Evolutionary conservation across 805 yeast species (phyloP), one percentile per base, ranked within the genome.

Genomic region (Barnettozyma wickerhamii): DNA sequence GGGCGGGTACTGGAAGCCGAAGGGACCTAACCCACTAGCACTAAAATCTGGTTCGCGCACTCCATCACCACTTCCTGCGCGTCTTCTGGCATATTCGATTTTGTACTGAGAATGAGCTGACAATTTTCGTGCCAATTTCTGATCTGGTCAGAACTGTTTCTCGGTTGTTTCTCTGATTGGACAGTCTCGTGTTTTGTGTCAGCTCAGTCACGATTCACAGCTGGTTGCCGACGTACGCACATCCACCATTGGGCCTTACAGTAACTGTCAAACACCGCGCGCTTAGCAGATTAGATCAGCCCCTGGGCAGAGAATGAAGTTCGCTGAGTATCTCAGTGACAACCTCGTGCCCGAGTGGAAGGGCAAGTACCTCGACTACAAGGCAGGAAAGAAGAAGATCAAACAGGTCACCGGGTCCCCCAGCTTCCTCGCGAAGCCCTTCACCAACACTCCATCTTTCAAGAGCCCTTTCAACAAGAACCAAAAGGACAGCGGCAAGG

Each of bases 261-360:
- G n/a, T n/a, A n/a, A n/a, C n/a, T n/a, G n/a, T n/a, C n/a, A n/a
- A n/a, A n/a, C n/a, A n/a, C n/a, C n/a, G n/a, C n/a, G n/a, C n/a
- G n/a, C n/a, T n/a, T n/a, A n/a, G n/a, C n/a, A n/a, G n/a, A n/a
- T n/a, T n/a, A n/a, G n/a, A n/a, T n/a, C n/a, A n/a, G n/a, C n/a
- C n/a, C n/a, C 28, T 13, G 24, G 14, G 30, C 19, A 7, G n/a
- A 17, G 6, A 6, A 43, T 46, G 49, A 46, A 46, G 39, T 46
- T 46, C 17, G 47, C 46, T 10, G 47, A 42, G 28, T 33, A 43
- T 28, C 39, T 53, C 10, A 40, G 39, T 10, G 53, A 46, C 30
- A 44, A 45, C 32, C 30, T 53, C 35, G 84, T 84, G 41, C 95
- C 96, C 5, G 95, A 84, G 54, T 90, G 97, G 97, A 79, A 77